These are phyloP conservation scores for Curvularia eragrostidis DNA, from an alignment of 2,329 filamentous ascomycete genomes.

Conservation along the genomic window DNA sequence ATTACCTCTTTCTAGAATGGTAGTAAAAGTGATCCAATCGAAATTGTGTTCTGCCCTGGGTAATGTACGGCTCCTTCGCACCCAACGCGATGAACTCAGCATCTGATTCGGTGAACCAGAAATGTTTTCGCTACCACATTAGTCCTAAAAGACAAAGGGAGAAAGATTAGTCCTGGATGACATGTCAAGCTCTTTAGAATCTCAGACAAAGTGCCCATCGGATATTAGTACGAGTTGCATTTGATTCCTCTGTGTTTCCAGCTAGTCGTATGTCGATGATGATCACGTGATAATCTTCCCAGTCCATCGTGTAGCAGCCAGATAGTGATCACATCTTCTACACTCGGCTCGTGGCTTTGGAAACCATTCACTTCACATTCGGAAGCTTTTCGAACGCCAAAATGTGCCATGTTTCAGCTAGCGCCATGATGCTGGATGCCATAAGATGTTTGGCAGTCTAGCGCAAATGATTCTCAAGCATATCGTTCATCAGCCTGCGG, in stretches of 20 bases:
- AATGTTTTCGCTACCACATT: background rate
- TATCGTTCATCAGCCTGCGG: constrained; percentile 42
- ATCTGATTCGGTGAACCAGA: background rate
- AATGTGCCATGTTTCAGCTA: background rate
- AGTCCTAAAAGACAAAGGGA: background rate
- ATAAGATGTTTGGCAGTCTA: background rate
- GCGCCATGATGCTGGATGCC: no score
- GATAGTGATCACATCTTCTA: background rate
- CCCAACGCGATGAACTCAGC: background rate
- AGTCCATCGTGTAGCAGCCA: background rate
- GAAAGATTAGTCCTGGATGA: background rate
- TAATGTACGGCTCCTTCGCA: background rate
- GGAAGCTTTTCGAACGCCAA: background rate
- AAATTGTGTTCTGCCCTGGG: background rate
- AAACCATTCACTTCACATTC: background rate
- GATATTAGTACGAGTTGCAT: background rate
- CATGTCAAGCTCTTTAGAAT: background rate
- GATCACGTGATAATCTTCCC: background rate
- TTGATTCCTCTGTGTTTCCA: background rate
- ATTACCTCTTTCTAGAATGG: background rate
- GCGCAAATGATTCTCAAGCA: background rate
- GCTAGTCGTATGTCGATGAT: background rate
- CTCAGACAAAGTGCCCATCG: background rate
- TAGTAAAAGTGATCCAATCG: background rate
- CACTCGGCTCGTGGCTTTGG: no score